Evolutionary conservation across 768 basidiomycete species (phyloP).

Genomic region (Xerocomus potaroensis): DNA sequence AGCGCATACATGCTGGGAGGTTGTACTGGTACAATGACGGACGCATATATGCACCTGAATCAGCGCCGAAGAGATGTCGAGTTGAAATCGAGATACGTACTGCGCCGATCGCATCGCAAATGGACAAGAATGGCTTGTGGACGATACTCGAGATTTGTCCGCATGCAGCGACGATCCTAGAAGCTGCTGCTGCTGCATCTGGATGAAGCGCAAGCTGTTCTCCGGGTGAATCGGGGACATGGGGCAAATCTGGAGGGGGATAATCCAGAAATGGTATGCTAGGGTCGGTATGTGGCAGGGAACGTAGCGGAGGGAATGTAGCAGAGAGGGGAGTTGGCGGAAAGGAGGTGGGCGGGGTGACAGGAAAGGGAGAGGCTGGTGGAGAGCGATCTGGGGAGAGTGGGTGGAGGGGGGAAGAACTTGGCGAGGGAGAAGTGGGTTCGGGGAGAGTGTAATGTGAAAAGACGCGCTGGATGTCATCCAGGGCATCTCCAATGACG

Average conservation of each 20-base stretch:
- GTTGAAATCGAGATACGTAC: conserved; percentile 37
- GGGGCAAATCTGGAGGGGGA: conserved; percentile 51
- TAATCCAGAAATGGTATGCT: conserved; percentile 37
- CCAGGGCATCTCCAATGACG: conserved; percentile 63
- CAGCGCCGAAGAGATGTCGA: conserved; percentile 1
- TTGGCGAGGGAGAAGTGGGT: conserved; percentile 13
- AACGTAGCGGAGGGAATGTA: conserved; percentile 14
- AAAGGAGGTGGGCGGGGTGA: conserved; percentile 25
- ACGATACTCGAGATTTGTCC: conserved; percentile 64
- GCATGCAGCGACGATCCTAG: conserved; percentile 62
- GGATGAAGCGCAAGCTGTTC: conserved; percentile 61
- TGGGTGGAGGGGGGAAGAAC: conserved; percentile 16
- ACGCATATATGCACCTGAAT: conserved; percentile 16
- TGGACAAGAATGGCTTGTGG: conserved; percentile 63
- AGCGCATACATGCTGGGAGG: conserved; percentile 67
- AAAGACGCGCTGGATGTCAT: conserved; percentile 64
- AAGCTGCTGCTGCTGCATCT: conserved; percentile 53
- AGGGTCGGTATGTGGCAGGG: conserved; percentile 3
- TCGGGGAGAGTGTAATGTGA: conserved; percentile 14
- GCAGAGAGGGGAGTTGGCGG: conserved; percentile 30
- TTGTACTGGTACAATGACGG: conserved; percentile 49
- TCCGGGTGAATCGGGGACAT: conserved; percentile 40
- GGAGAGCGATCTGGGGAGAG: conserved; percentile 34
- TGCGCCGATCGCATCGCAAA: conserved; percentile 70
- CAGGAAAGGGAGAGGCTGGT: conserved; percentile 16